A percentile compares a stretch with the other conserved stretches of the same genome.
Evolutionary conservation across 2,329 filamentous ascomycete genomes (phyloP).

Genomic region (Epichloe bromicola): DNA sequence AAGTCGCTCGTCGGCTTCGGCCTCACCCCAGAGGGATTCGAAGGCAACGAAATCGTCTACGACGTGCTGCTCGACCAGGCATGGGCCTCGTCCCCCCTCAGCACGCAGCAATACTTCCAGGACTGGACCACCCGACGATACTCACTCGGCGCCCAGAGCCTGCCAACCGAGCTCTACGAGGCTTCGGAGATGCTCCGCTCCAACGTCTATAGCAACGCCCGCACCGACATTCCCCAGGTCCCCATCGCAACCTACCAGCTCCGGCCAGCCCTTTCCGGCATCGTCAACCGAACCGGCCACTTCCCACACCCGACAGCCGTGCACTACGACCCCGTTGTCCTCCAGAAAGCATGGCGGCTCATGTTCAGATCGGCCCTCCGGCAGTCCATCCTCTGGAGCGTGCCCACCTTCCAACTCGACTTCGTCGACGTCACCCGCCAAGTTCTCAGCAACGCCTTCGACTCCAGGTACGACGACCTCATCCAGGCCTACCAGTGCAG

Average conservation of each 20-base stretch:
- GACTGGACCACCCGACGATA: slow-evolving; percentile 33
- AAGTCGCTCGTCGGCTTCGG: slow-evolving; percentile 33
- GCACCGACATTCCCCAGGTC: slow-evolving; percentile 26
- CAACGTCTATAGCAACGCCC: slow-evolving; percentile 35
- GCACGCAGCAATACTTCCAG: slow-evolving; percentile 31
- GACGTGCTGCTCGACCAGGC: slow-evolving; percentile 37
- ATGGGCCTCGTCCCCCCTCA: slow-evolving; percentile 29
- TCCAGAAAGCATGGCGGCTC: slow-evolving; percentile 26
- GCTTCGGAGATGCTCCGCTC: slow-evolving; percentile 33
- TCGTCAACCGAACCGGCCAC: slow-evolving; percentile 27
- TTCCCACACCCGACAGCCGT: slow-evolving; percentile 24
- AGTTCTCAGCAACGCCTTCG: slow-evolving; percentile 33
- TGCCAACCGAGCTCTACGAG: slow-evolving; percentile 22
- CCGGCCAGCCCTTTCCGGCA: slow-evolving; percentile 26
- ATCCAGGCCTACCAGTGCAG: slow-evolving; percentile 16
- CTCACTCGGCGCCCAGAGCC: slow-evolving; percentile 8
- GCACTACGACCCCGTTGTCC: slow-evolving; percentile 24
- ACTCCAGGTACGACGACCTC: slow-evolving; percentile 23
- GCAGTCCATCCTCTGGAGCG: slow-evolving; percentile 23
- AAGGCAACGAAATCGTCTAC: slow-evolving; percentile 40
- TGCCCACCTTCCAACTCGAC: slow-evolving; percentile 31
- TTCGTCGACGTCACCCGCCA: slow-evolving; percentile 36
- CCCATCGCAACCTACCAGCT: slow-evolving; percentile 34
- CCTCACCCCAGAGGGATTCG: slow-evolving; percentile 35
- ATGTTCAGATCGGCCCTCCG: slow-evolving; percentile 22